Evolutionary conservation across 1,139 yeast genomes (phyloP).

Genomic region (Suhomyces atakaporum): DNA sequence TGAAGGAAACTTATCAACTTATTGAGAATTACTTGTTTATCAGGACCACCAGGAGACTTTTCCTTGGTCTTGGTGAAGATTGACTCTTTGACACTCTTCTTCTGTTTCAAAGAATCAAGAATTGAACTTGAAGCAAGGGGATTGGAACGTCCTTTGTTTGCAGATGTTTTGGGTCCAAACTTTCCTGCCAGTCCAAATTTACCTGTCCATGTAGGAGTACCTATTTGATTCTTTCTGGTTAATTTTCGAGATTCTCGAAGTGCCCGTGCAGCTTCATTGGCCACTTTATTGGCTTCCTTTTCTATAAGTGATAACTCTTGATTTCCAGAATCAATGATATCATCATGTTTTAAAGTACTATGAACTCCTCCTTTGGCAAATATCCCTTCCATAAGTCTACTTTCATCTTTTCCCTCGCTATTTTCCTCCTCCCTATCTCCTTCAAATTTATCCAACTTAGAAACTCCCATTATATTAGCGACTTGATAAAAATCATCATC

Average conservation of each 20-base stretch:
- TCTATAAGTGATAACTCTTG: slow-evolving; percentile 60
- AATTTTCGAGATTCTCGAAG: slow-evolving; percentile 65
- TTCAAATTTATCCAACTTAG: slow-evolving; percentile 52
- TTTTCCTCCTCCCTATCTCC: slow-evolving; percentile 39
- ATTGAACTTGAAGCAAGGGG: slow-evolving; percentile 31
- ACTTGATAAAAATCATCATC: slow-evolving; percentile 60
- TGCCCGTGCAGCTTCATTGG: slow-evolving; percentile 75
- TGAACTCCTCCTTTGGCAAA: slow-evolving; percentile 75
- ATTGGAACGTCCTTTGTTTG: slow-evolving; percentile 2
- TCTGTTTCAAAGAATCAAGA: slow-evolving; percentile 33
- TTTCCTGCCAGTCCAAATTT: slow-evolving; percentile 82
- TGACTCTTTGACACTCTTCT: slow-evolving; percentile 14
- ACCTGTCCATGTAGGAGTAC: slow-evolving; percentile 97
- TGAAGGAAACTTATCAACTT: slow-evolving; percentile 39
- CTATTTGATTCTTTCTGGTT: slow-evolving; percentile 66
- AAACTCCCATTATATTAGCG: slow-evolving; percentile 55
- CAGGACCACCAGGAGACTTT: slow-evolving; percentile 21
- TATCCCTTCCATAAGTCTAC: slow-evolving; percentile 70
- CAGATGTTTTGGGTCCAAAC: slow-evolving; percentile 29
- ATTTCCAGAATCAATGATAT: slow-evolving; percentile 58
- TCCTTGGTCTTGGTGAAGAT: slow-evolving; percentile 11
- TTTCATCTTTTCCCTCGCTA: slow-evolving; percentile 48
- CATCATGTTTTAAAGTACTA: slow-evolving; percentile 77
- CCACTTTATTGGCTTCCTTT: slow-evolving; percentile 75
- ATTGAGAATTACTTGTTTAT: slow-evolving; percentile 35